phyloP scores from a whole-genome alignment of 441 rosid species.

The Erodium moschatum region DNA sequence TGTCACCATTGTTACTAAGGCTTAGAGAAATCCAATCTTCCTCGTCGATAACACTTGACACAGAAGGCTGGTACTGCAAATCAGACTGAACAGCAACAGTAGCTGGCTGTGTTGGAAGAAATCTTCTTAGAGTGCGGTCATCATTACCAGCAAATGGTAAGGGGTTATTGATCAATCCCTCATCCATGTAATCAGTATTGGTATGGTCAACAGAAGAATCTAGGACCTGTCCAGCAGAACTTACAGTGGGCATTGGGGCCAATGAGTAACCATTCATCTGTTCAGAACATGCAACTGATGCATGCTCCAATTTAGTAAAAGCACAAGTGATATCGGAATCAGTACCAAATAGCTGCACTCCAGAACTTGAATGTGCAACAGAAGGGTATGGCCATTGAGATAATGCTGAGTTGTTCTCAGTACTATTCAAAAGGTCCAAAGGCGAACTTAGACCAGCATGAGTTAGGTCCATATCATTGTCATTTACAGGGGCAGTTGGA shows the following conservation, averaged over 20 bases:
- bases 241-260: slow-evolving; percentile 11
- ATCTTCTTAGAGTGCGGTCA: slow-evolving; percentile 19
- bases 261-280: slow-evolving; percentile 22
- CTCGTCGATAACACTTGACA: slow-evolving; percentile 8
- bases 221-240: slow-evolving; percentile 7
- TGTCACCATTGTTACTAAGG: slow-evolving; percentile 18
- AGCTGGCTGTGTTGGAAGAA: slow-evolving; percentile 20
- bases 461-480: slow-evolving; percentile 15
- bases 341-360: slow-evolving; percentile 23
- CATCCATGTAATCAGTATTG: slow-evolving; percentile 9
- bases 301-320: slow-evolving; percentile 22
- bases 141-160: slow-evolving; percentile 13
- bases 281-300: slow-evolving; percentile 13
- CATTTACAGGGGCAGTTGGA: slow-evolving; percentile 12
- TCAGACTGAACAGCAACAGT: slow-evolving; percentile 8
- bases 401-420: slow-evolving; percentile 4
- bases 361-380: slow-evolving; percentile 11
- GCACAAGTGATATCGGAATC: slow-evolving; percentile 23
- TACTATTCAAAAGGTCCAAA: slow-evolving; percentile 19
- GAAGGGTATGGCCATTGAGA: slow-evolving; percentile 24
- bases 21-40: slow-evolving; percentile 26
- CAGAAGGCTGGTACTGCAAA: slow-evolving; percentile 6
- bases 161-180: slow-evolving; percentile 19
- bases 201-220: slow-evolving; percentile 15
- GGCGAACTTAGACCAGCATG: slow-evolving; percentile 14